These are phyloP conservation scores for Botrytis squamosa DNA, from an alignment of 2,329 filamentous ascomycete species.

Conservation along the genomic window DNA sequence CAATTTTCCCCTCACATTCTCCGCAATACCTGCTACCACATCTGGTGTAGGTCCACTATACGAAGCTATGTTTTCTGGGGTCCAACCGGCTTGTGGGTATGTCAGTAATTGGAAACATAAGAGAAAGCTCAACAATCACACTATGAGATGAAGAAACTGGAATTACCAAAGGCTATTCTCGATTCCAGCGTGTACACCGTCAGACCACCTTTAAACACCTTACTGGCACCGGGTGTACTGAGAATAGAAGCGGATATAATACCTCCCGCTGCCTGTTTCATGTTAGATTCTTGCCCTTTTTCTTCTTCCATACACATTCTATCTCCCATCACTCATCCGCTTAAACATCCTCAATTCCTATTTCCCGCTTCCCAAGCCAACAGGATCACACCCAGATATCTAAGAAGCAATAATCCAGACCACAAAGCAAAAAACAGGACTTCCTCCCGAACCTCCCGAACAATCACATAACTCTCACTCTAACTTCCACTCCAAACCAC, in stretches of 20 bases:
- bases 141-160: not conserved
- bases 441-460: not conserved
- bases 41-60: slow-evolving; percentile 61
- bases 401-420: not conserved
- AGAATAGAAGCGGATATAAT: slow-evolving; percentile 60
- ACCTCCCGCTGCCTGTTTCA: slow-evolving; percentile 55
- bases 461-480: not conserved
- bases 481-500: not conserved
- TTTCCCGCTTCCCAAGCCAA: too few relatives aligned
- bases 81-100: slow-evolving; percentile 53
- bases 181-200: slow-evolving; percentile 45
- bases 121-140: not conserved
- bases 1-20: slow-evolving; percentile 54
- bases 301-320: not conserved
- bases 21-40: slow-evolving; percentile 56
- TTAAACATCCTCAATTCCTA: too few relatives aligned
- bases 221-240: slow-evolving; percentile 56
- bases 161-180: slow-evolving; percentile 36
- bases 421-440: not conserved
- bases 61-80: slow-evolving; percentile 47
- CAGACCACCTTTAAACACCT: slow-evolving; percentile 60
- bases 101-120: not conserved
- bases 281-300: not conserved
- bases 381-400: not conserved
- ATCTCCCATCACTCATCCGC: not conserved